phyloP scores from a whole-genome alignment of 202 grass and related monocot species.

The Elaeis oleifera region DNA sequence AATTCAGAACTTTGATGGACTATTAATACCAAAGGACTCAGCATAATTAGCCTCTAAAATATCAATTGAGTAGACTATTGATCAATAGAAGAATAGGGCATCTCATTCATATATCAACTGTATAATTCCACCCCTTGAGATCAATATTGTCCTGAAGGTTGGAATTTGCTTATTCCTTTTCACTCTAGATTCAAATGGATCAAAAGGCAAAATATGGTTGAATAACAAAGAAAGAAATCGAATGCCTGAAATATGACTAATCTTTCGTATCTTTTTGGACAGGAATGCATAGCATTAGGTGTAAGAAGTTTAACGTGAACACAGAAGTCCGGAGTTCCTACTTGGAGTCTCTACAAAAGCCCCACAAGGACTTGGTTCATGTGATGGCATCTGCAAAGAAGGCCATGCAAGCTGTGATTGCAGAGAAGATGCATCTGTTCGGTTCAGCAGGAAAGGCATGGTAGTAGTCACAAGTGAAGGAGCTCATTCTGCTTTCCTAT shows the following conservation, averaged over 20 bases:
- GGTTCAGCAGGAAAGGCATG: conserved; percentile 83
- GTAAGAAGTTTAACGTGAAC: conserved; percentile 96
- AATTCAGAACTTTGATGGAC: too few relatives aligned
- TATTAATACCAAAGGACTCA: too few relatives aligned
- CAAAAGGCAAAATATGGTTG: too few relatives aligned
- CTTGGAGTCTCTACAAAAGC: conserved; percentile 63
- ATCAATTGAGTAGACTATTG: too few relatives aligned
- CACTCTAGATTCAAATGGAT: too few relatives aligned
- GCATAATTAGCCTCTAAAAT: too few relatives aligned
- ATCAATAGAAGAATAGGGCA: too few relatives aligned
- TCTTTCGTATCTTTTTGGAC: conserved; percentile 8
- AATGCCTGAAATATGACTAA: conserved; percentile 6
- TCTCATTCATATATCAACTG: too few relatives aligned
- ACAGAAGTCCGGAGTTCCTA: conserved; percentile 86
- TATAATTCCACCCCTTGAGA: too few relatives aligned
- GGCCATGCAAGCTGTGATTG: conserved; percentile 75
- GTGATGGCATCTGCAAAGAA: conserved; percentile 70
- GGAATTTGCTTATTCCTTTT: too few relatives aligned
- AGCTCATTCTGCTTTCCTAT: not conserved
- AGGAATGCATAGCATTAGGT: conserved; percentile 86
- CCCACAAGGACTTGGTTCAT: conserved; percentile 69
- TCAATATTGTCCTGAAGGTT: too few relatives aligned
- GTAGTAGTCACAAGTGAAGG: not conserved
- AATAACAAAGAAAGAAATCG: too few relatives aligned
- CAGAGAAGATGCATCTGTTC: conserved; percentile 78